Evolutionary conservation across 768 basidiomycete genomes (phyloP), one percentile per base, ranked within the genome.

Genomic region (Termitomyces bulborhizus): DNA sequence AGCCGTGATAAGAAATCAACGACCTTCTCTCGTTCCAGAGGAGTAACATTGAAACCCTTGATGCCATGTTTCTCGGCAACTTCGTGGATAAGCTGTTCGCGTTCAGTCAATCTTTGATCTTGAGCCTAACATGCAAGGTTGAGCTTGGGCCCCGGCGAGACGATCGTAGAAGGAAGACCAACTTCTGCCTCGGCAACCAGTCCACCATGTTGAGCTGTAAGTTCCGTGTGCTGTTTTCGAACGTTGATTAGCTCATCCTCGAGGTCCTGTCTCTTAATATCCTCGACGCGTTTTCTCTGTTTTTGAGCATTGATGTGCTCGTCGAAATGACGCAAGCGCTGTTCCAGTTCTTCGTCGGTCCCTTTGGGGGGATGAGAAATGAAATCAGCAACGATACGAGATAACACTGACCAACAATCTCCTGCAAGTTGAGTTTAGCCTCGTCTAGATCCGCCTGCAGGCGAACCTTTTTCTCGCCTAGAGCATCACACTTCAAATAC

Each of bases 101-200:
- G 84, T 4, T 85, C 83, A 2, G 66, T 62, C 39, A 94, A 69
- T 26, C 88, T 84, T 45, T 80, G 74, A 51, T 85, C 82, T 69
- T 96, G 90, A 13, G 82, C 81, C 93, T 96, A 26, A 56, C 7
- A 45, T 45, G 13, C 40, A 13, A 44, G 41, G 8, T 3, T 29
- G 32, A 11, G 26, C 46, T 49, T 15, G 11, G n/a, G 37, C 26
- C 8, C 18, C 3, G 1, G 16, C 3, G 6, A 27, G 45, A 50
- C 21, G 26, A 18, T n/a, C 26, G 6, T 31, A 15, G 7, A 26
- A 15, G 26, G 34, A 40, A 9, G 24, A 54, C 55, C 15, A 54
- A 86, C 93, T 71, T 90, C 84, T 41, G 85, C 83, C 65, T 93
- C 85, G 0, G 86, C 90, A 24, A 74, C 73, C 13, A 94, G 73